Conservation (phyloP, 768 basidiomycete genomes). For the Pilatotrama ljubarskyi region DNA sequence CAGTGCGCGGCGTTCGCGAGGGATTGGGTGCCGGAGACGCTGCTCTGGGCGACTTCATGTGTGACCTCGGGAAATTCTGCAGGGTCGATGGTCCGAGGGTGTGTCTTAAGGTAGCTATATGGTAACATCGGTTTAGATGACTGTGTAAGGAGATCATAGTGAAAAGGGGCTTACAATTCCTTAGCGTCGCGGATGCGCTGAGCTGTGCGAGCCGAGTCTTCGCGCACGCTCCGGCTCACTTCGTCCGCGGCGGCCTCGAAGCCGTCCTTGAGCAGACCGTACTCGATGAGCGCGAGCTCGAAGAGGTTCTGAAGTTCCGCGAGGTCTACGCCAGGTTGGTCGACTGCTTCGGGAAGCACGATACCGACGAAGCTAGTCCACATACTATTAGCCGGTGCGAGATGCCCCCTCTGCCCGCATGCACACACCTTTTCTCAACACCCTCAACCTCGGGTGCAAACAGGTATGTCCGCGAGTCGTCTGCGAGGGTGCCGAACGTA, state of each 20-base stretch:
- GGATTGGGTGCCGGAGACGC: conserved; percentile 18
- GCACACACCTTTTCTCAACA: conserved; percentile 13
- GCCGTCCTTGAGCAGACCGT: conserved; percentile 27
- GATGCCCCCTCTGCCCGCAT: not conserved
- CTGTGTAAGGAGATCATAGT: not conserved
- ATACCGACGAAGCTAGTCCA: conserved; percentile 22
- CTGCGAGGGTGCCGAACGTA: conserved; percentile 24
- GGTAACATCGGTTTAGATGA: not conserved
- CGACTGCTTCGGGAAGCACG: conserved; percentile 16
- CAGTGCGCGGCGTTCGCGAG: conserved; percentile 21
- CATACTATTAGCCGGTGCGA: not conserved
- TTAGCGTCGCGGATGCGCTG: conserved; percentile 16
- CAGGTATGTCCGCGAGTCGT: conserved; percentile 23
- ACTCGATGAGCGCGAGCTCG: conserved; percentile 26
- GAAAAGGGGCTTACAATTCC: conserved; percentile 14
- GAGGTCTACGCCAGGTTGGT: conserved; percentile 1
- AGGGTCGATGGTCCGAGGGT: conserved; percentile 20
- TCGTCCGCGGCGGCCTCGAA: conserved; percentile 29
- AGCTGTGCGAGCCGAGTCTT: conserved; percentile 19
- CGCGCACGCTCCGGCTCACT: conserved; percentile 23
- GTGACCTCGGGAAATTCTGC: conserved; percentile 13
- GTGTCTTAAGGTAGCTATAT: conserved; percentile 12
- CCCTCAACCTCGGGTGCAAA: conserved; percentile 24
- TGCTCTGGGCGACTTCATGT: conserved; percentile 11
- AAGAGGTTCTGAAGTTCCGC: conserved; percentile 23